Conservation (phyloP, 192 early-diverging fungal genomes). For the Mortierella claussenii region DNA sequence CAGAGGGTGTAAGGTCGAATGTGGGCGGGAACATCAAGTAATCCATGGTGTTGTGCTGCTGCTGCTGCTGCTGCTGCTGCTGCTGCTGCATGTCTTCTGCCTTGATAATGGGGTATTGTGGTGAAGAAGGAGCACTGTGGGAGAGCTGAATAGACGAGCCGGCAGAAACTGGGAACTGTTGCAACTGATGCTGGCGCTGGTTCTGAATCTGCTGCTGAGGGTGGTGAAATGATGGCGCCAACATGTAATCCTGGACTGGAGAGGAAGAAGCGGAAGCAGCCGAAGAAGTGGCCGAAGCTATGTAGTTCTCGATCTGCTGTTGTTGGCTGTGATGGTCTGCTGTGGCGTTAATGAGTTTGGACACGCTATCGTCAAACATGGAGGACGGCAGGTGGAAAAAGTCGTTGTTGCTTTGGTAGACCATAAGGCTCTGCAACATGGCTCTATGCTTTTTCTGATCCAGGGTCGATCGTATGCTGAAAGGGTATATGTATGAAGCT, state of each 20-base stretch:
- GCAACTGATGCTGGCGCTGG: constrained; percentile 34
- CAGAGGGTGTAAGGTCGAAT: constrained; percentile 27
- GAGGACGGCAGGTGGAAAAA: constrained; percentile 24
- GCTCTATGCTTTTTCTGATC: constrained; percentile 14
- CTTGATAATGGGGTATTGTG: constrained; percentile 40
- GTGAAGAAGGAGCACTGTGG: constrained; percentile 39
- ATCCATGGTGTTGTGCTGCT: constrained; percentile 24
- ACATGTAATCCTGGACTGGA: constrained; percentile 35
- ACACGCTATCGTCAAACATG: constrained; percentile 29
- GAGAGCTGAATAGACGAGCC: constrained; percentile 15
- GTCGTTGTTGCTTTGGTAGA: constrained; percentile 37
- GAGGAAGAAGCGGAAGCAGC: constrained; percentile 33
- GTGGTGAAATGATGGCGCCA: constrained; percentile 28
- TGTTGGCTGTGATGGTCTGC: no score
- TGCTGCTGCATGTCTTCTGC: constrained; percentile 28
- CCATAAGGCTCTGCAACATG: constrained; percentile 48
- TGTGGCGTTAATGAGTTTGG: constrained; percentile 32
- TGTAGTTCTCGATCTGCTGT: constrained; percentile 41
- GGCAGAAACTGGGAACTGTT: constrained; percentile 11
- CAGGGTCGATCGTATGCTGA: no score
- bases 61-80: constrained; percentile 3
- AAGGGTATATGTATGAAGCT: no score
- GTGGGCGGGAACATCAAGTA: constrained; percentile 22
- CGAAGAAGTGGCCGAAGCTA: constrained; percentile 27
- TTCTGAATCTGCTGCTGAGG: constrained; percentile 26